Base-by-base conservation (phyloP, 2,329 filamentous ascomycete genomes). In the Botrytis hyacinthi region DNA sequence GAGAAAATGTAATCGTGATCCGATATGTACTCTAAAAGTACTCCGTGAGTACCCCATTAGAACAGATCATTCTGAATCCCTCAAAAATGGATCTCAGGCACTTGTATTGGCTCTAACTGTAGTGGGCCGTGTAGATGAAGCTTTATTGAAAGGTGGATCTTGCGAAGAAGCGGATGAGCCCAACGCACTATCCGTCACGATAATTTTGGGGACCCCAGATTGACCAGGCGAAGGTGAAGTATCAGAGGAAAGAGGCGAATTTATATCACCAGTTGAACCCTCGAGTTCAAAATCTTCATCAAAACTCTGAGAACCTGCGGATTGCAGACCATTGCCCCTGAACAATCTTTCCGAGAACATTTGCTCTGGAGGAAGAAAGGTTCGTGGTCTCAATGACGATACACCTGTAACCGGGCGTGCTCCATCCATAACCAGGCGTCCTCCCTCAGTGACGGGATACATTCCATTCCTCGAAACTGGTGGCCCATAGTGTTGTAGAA, bases 321-420 rank as follows among this genome's bases (percentile, higher is more conserved):
- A 14, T 66, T 2, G 18, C 12, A 42, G 16, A 7, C 48, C 35
- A 42, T 42, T 57, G 5, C 51, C 60, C 8, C 61, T 54, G 26
- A 65, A 71, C 20, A 61, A 65, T 61, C 35, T 46, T 26, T 60
- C 68, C 1, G 68, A 70, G 35, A 70, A 70, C 68, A 70, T 70
- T 26, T 44, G 57, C 26, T 51, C 69, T 1, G 59, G 70, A 18
- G 26, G 10, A 14, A 71, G 32, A 44, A 51, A 46, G 1, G 42
- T 71, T 26, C 69, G 59, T 12, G 60, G n/a, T 10, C 26, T 48
- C 66, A 26, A 8, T 29, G 37, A n/a, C 4, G 37, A 57, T 26
- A 42, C n/a, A 22, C 51, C 66, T 16, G 37, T 44, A 2, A 69
- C 14, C 3, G 18, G 20, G 3, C 37, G 48, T 5, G 48, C 14